Base-by-base conservation (phyloP, 768 basidiomycete genomes). In the Terana coerulea region DNA sequence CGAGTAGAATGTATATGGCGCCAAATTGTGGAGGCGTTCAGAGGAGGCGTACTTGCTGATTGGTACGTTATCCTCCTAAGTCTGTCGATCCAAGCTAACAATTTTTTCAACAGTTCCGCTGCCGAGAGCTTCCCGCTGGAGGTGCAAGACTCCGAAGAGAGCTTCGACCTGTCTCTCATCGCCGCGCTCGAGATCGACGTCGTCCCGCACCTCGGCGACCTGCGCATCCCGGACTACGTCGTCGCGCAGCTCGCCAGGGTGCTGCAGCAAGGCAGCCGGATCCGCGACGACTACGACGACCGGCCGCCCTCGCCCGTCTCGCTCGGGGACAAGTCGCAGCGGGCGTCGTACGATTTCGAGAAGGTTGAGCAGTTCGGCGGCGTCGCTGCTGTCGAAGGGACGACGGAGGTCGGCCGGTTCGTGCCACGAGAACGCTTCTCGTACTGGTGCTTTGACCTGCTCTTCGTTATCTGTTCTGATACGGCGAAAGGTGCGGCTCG, bases 361-460 rank as follows among this genome's bases (percentile, higher is more conserved):
- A 59, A 53, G 33, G 19, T 56, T 5, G 51, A 54, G 15, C 29
- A 37, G 37, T 60, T 61, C 76, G 43, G 71, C 73, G 31, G 54
- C 67, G 45, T 69, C 72, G 47, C 67, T 25, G 64, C 72, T 33
- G 71, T 69, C 15, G 57, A 75, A 29, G 89, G 88, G 11, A 84
- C 78, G 29, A 91, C 90, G 2, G 78, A 78, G 33, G 66, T 69
- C 9, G 80, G 79, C 0, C 62, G 69, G 12, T 64, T 81, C 21
- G 70, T 86, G 25, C 85, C 87, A 1, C 72, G 92, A 33, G 93
- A 95, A 64, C 76, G 91, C 7, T 95, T 95, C 64, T 85, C 89
- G 6, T 94, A 91, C 69, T 95, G 92, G 92, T 93, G 89, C 62
- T 86, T 95, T 50, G 92, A 95, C 60, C 69, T 94, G 10, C 64